phyloP scores from a whole-genome alignment of 345 rosid genomes.

The Kernera saxatilis region DNA sequence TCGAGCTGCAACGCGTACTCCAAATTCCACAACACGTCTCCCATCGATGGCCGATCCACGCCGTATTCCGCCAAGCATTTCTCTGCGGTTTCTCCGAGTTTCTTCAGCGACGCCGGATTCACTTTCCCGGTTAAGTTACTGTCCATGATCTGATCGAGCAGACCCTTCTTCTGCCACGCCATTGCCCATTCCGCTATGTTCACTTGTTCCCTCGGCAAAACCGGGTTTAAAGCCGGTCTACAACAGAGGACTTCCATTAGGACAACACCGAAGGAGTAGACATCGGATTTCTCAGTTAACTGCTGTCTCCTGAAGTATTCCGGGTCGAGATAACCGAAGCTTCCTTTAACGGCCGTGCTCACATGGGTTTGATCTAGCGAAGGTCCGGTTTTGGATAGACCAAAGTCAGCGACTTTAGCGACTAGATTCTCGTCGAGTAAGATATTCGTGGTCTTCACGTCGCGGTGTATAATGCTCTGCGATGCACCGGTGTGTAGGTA shows the following conservation, averaged over 20 bases:
- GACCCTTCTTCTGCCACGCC: slow-evolving; percentile 94
- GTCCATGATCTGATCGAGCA: slow-evolving; percentile 97
- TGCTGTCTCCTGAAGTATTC: slow-evolving; percentile 98
- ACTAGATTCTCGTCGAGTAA: slow-evolving; percentile 88
- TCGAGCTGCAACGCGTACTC: slow-evolving; percentile 94
- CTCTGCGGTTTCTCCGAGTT: slow-evolving; percentile 96
- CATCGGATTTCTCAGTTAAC: slow-evolving; percentile 93
- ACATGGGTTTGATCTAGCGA: slow-evolving; percentile 92
- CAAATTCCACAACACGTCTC: slow-evolving; percentile 96
- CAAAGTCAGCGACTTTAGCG: slow-evolving; percentile 97
- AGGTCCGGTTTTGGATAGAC: slow-evolving; percentile 95
- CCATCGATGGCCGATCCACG: slow-evolving; percentile 93
- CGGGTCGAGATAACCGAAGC: slow-evolving; percentile 97
- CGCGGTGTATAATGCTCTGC: slow-evolving; percentile 96
- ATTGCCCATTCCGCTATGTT: slow-evolving; percentile 99
- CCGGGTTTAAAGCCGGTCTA: slow-evolving; percentile 95
- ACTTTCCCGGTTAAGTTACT: slow-evolving; percentile 75
- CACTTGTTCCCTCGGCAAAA: slow-evolving; percentile 93
- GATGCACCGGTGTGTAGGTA: slow-evolving; percentile 99
- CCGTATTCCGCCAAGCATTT: slow-evolving; percentile 95
- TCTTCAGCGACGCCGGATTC: slow-evolving; percentile 84
- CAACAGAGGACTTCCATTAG: slow-evolving; percentile 96
- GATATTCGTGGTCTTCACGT: slow-evolving; percentile 96
- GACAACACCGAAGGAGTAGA: slow-evolving; percentile 96
- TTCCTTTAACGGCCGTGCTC: slow-evolving; percentile 99